Base-by-base conservation (phyloP, 1,284 basidiomycete genomes). In the Cutaneotrichosporon sp. region DNA sequence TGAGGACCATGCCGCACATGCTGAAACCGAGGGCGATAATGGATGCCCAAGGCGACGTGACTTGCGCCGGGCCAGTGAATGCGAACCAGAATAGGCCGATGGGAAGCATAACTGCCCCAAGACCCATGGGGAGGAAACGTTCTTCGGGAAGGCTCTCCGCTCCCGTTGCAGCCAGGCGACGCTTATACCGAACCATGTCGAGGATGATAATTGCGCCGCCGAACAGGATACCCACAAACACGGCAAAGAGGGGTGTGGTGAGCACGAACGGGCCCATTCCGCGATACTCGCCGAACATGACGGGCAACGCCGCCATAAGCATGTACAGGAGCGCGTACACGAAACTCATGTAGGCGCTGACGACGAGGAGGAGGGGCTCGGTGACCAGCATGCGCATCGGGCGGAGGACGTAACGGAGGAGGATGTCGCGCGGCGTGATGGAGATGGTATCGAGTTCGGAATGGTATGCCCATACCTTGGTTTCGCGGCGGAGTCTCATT, bases 271-370 rank as follows among this genome's bases (percentile, higher is more conserved):
- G 31, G 4, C 62, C 47, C 47, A 64, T 42, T 40, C 69, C 69
- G 22, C 69, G 64, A 47, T 63, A 55, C 65, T 70, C 69, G 56
- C 62, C 65, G 59, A 59, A 70, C 47, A 70, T 69, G 64, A 70
- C 49, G 5, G 69, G 69, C 5, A 69, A 21, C 2, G 69, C 69
- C 9, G 67, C 59, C 67, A 69, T 69, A 56, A 70, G 67, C 65
- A 70, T 70, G 67, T 70, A 70, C 22, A 70, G 67, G 26, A 70
- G 67, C 9, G 64, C 62, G 57, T 70, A 70, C 22, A 69, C 69
- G 14, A 70, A 70, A 32, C 61, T 60, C 67, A 70, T 70, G 66
- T 69, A 70, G 47, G 67, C 52, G 18, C 64, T 67, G 56, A 69
- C 59, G 21, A 67, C 69, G 47, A 67, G 57, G 8, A 70, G 69